Evolutionary conservation across 441 rosid species (phyloP).

Genomic region (Erodium trifolium): DNA sequence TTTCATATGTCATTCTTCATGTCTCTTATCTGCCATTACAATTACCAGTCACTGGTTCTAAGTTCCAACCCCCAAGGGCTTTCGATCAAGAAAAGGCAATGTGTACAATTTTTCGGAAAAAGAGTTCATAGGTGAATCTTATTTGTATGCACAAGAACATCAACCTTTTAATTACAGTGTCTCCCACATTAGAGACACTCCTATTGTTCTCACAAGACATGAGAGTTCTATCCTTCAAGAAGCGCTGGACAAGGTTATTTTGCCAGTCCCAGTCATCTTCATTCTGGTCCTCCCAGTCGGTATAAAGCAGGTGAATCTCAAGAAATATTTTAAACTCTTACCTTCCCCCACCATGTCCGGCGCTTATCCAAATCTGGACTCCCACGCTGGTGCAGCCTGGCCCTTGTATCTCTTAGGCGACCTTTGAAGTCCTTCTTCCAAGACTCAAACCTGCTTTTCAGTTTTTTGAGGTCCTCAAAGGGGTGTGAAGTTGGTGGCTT

Average conservation of each 20-base stretch:
- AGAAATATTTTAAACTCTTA: background rate
- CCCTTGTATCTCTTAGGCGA: background rate
- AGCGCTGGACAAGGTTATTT: too few relatives aligned
- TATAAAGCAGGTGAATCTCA: too few relatives aligned
- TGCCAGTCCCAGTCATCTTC: too few relatives aligned
- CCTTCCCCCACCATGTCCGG: constrained; percentile 2
- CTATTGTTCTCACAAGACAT: background rate
- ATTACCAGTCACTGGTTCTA: too few relatives aligned
- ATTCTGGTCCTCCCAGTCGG: too few relatives aligned
- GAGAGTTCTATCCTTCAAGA: background rate
- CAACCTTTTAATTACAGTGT: background rate
- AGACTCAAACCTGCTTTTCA: background rate
- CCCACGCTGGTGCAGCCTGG: background rate
- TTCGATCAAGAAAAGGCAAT: too few relatives aligned
- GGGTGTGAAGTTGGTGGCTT: background rate
- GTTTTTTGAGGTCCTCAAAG: background rate
- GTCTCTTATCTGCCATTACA: background rate
- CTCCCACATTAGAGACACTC: background rate
- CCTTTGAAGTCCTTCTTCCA: constrained; percentile 7
- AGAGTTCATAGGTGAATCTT: too few relatives aligned
- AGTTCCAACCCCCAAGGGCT: too few relatives aligned
- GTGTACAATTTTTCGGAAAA: too few relatives aligned
- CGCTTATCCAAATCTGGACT: background rate
- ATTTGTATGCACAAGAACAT: constrained; percentile 1
- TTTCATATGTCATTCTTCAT: background rate